Evolutionary conservation across 306 rosid genomes (phyloP).

Genomic region (Vigna angularis): DNA sequence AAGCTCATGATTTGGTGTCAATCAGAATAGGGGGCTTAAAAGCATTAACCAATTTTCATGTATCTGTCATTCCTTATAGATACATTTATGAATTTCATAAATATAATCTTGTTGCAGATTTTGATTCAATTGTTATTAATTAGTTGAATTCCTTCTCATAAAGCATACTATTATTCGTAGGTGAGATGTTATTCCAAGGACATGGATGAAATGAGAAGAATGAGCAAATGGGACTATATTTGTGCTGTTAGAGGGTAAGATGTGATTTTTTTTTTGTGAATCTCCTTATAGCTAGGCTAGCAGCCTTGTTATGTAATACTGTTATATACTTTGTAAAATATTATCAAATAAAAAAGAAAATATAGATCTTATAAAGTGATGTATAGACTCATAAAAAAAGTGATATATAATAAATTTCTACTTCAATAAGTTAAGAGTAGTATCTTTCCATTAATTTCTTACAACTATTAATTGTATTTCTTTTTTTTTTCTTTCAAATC

Average conservation of each 20-base stretch:
- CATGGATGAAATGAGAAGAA: background rate
- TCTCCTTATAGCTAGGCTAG: background rate
- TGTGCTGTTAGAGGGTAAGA: background rate
- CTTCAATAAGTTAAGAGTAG: background rate
- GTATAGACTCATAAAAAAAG: background rate
- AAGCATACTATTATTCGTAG: slow-evolving; percentile 14
- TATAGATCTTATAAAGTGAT: background rate
- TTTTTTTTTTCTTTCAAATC: background rate
- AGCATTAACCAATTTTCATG: slow-evolving; percentile 48
- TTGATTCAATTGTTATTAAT: background rate
- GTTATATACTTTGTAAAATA: background rate
- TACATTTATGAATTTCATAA: background rate
- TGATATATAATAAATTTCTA: background rate
- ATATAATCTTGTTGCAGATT: background rate
- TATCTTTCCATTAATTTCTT: background rate
- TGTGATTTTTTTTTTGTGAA: background rate
- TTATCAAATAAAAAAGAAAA: background rate
- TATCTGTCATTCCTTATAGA: slow-evolving; percentile 12
- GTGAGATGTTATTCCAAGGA: background rate
- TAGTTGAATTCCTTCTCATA: slow-evolving; percentile 9
- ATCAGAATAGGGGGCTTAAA: slow-evolving; percentile 43
- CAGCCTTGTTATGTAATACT: background rate
- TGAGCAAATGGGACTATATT: background rate
- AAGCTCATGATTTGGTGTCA: slow-evolving; percentile 57
- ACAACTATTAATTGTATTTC: background rate